phyloP scores from a whole-genome alignment of 352 stramenopile genomes.

The Thraustotheca clavata region DNA sequence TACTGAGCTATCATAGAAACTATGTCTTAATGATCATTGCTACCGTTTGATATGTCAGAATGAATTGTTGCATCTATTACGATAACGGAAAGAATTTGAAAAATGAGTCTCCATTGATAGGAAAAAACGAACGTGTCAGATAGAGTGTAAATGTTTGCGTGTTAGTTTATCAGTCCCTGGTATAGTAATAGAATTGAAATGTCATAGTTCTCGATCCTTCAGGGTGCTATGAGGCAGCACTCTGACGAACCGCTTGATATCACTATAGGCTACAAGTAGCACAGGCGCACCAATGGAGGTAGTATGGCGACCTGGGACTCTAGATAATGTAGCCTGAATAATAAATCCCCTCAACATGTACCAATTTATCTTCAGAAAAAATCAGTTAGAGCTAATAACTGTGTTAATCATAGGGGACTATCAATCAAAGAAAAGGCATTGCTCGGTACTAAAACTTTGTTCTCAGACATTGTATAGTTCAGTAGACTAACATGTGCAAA shows the following conservation, averaged over 20 bases:
- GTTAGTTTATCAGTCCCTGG: too few relatives aligned
- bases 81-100: too few relatives aligned
- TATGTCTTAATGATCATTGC: too few relatives aligned
- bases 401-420: slow-evolving; percentile 53
- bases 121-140: too few relatives aligned
- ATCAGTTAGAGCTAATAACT: slow-evolving; percentile 90
- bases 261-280: slow-evolving; percentile 21
- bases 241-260: slow-evolving; percentile 19
- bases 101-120: too few relatives aligned
- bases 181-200: slow-evolving; percentile 7
- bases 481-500: slow-evolving; percentile 10
- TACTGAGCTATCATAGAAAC: too few relatives aligned
- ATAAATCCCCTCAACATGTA: slow-evolving; percentile 35
- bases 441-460: not conserved
- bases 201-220: slow-evolving; percentile 22
- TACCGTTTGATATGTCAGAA: too few relatives aligned
- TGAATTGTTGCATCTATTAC: too few relatives aligned
- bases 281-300: slow-evolving; percentile 17
- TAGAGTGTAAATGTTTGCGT: too few relatives aligned
- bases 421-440: not conserved
- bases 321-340: slow-evolving; percentile 20
- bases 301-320: slow-evolving; percentile 14
- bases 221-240: not conserved
- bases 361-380: slow-evolving; percentile 49
- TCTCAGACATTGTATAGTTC: not conserved